These are phyloP conservation scores for Plantago elongata DNA, from an alignment of 257 asterid species.

Conservation along the genomic window DNA sequence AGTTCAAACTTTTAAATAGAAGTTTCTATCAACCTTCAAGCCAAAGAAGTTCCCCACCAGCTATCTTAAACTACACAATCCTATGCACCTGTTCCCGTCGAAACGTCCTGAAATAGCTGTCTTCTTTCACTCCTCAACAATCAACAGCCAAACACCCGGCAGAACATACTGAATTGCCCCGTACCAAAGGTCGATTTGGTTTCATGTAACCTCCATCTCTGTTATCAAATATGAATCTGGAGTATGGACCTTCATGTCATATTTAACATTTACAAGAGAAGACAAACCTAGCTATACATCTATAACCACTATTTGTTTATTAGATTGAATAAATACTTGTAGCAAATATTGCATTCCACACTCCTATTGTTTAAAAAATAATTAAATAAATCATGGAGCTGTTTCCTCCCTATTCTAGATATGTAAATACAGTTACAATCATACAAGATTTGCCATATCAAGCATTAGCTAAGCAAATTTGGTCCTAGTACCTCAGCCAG, in stretches of 20 bases:
- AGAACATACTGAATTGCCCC: not conserved
- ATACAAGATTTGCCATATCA: not conserved
- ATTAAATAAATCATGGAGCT: not conserved
- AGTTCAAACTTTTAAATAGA: too few relatives aligned
- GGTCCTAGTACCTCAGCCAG: too few relatives aligned
- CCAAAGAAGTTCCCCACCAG: too few relatives aligned
- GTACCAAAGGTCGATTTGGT: too few relatives aligned
- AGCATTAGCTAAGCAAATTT: too few relatives aligned
- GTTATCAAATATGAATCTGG: too few relatives aligned
- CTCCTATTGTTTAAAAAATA: not conserved
- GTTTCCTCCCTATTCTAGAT: conserved; percentile 4
- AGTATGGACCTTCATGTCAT: not conserved
- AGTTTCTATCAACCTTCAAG: too few relatives aligned
- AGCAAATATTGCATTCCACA: not conserved
- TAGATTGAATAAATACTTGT: not conserved
- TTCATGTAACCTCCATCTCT: too few relatives aligned
- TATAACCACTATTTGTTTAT: not conserved
- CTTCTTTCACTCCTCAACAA: too few relatives aligned
- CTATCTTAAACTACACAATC: too few relatives aligned
- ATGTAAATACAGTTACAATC: not conserved
- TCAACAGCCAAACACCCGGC: not conserved
- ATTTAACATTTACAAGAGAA: conserved; percentile 4
- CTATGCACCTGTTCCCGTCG: too few relatives aligned
- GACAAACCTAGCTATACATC: not conserved
- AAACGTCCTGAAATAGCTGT: too few relatives aligned